Evolutionary conservation across 2,329 filamentous ascomycete species (phyloP).

Genomic region (Apiospora phragmitis): DNA sequence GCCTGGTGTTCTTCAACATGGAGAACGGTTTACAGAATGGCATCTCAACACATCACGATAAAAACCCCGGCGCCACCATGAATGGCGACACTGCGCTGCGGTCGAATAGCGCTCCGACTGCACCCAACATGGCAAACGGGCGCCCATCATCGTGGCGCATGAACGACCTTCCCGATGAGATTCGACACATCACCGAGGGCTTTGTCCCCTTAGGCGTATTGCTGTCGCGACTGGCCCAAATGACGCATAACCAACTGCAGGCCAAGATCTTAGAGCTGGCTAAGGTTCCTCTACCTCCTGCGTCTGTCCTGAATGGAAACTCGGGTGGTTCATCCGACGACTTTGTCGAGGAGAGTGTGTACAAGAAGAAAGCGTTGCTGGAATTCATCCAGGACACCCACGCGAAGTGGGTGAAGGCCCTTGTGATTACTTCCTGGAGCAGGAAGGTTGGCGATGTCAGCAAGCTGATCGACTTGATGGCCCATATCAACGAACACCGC

Average conservation of each 20-base stretch:
- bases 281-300: conserved; percentile 60
- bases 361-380: conserved; percentile 74
- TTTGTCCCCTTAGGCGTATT: conserved; percentile 77
- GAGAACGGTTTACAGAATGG: conserved; percentile 55
- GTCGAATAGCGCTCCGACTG: conserved; percentile 15
- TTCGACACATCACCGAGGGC: conserved; percentile 70
- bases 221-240: conserved; percentile 77
- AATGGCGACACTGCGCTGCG: conserved; percentile 26
- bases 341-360: conserved; percentile 63
- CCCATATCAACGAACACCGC: conserved; percentile 68
- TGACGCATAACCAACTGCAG: conserved; percentile 76
- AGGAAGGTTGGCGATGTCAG: conserved; percentile 76
- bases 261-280: conserved; percentile 71
- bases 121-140: conserved; percentile 32
- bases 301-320: conserved; percentile 52
- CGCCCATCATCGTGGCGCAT: conserved; percentile 40
- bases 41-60: conserved; percentile 56
- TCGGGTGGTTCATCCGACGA: conserved; percentile 48
- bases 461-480: conserved; percentile 84
- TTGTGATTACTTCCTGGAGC: conserved; percentile 91
- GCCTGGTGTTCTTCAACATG: conserved; percentile 54
- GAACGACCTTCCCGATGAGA: conserved; percentile 62
- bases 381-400: conserved; percentile 79
- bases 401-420: conserved; percentile 86
- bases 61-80: conserved; percentile 44